Percentiles rank a stretch among this genome's conserved stretches.
Conservation (phyloP, 805 yeast genomes). For the Kodamaea kakaduensis region DNA sequence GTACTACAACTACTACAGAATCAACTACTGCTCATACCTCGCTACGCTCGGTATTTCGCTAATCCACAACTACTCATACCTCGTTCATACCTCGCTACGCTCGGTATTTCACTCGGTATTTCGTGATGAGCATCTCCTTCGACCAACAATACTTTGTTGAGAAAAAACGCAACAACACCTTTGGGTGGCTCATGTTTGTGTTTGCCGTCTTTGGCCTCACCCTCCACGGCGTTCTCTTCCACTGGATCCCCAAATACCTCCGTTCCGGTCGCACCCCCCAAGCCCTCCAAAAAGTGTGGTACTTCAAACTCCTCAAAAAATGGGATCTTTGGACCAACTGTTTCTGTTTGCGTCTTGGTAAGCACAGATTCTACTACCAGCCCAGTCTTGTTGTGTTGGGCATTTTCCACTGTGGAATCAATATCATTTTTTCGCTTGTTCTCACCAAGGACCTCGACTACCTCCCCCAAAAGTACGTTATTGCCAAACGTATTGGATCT, state of each 20-base stretch:
- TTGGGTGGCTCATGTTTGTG: slow-evolving; percentile 33
- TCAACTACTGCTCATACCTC: too few species aligned
- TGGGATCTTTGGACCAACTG: slow-evolving; percentile 29
- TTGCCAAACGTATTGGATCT: slow-evolving; percentile 41
- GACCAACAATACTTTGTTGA: slow-evolving; percentile 38
- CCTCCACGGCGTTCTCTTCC: slow-evolving; percentile 39
- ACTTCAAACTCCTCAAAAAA: slow-evolving; percentile 23
- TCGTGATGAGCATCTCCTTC: slow-evolving; percentile 27
- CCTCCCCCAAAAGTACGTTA: slow-evolving; percentile 34
- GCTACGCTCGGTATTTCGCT: too few species aligned
- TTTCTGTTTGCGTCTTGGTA: slow-evolving; percentile 19
- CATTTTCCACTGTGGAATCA: slow-evolving; percentile 25
- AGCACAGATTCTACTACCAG: slow-evolving; percentile 29
- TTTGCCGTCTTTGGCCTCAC: slow-evolving; percentile 23
- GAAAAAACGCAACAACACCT: slow-evolving; percentile 29
- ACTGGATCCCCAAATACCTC: slow-evolving; percentile 37
- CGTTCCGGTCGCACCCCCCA: slow-evolving; percentile 20
- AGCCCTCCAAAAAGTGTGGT: slow-evolving; percentile 15
- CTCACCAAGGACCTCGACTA: slow-evolving; percentile 39
- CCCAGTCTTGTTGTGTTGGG: slow-evolving; percentile 37
- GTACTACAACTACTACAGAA: too few species aligned
- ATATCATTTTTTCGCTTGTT: slow-evolving; percentile 24
- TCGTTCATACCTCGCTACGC: too few species aligned
- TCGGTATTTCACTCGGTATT: too few species aligned
- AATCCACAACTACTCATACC: too few species aligned